These are phyloP conservation scores for Radiomyces spectabilis DNA, from an alignment of 192 early-diverging fungal genomes.

Conservation along the genomic window DNA sequence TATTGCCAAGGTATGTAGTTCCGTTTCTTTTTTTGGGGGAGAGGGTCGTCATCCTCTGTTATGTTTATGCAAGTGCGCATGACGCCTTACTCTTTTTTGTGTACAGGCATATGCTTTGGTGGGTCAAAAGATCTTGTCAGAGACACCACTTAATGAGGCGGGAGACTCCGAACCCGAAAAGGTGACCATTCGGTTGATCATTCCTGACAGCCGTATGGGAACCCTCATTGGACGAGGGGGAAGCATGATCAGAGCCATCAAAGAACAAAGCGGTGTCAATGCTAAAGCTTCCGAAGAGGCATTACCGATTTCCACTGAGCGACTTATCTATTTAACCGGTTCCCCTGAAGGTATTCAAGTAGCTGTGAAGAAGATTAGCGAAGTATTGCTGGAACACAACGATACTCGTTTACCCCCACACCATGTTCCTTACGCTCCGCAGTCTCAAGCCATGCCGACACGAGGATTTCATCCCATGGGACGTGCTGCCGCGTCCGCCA, in stretches of 20 bases:
- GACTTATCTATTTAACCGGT: conserved; percentile 79
- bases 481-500: background rate
- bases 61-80: background rate
- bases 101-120: conserved; percentile 57
- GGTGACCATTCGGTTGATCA: conserved; percentile 73
- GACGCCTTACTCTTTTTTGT: background rate
- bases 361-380: conserved; percentile 76
- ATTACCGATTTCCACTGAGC: conserved; percentile 86
- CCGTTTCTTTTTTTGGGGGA: background rate
- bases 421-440: background rate
- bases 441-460: background rate
- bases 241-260: conserved; percentile 86
- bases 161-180: conserved; percentile 7
- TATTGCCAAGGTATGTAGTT: conserved; percentile 67
- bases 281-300: conserved; percentile 82
- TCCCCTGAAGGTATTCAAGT: conserved; percentile 76
- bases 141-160: conserved; percentile 43
- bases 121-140: conserved; percentile 64
- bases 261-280: conserved; percentile 79
- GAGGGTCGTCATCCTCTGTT: no score
- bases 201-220: conserved; percentile 83
- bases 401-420: conserved; percentile 4
- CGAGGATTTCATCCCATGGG: background rate
- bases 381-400: conserved; percentile 69
- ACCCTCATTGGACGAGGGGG: conserved; percentile 88